phyloP scores from a whole-genome alignment of 192 early-diverging fungal genomes.

The Podila clonocystis region DNA sequence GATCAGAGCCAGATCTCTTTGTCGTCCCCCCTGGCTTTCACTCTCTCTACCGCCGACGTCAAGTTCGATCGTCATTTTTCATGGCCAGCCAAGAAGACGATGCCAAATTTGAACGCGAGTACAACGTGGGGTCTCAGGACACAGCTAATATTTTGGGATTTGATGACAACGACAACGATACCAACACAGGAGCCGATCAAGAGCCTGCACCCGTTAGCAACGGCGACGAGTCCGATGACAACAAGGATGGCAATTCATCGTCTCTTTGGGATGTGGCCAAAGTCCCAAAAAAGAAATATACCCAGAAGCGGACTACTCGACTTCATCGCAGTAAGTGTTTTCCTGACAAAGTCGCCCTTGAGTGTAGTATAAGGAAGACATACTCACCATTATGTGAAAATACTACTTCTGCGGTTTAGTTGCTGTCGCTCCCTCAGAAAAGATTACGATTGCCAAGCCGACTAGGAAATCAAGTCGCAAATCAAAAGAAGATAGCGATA shows the following conservation, averaged over 20 bases:
- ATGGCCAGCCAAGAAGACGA: conserved; percentile 43
- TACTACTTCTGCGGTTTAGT: conserved; percentile 4
- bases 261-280: not conserved
- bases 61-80: conserved; percentile 5
- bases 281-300: conserved; percentile 38
- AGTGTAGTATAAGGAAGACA: not conserved
- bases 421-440: conserved; percentile 41
- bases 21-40: conserved; percentile 41
- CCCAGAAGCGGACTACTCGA: conserved; percentile 43
- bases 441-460: not conserved
- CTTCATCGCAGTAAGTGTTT: conserved; percentile 36
- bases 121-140: conserved; percentile 9
- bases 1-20: conserved; percentile 19
- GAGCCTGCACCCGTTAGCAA: not conserved
- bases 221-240: not conserved
- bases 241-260: not conserved
- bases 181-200: not conserved
- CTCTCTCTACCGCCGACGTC: conserved; percentile 29
- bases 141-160: not conserved
- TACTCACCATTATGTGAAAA: not conserved
- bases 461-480: not conserved
- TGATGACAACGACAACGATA: not conserved
- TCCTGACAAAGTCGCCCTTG: no score
- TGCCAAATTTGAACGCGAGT: conserved; percentile 37
- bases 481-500: not conserved